Evolutionary conservation across 2,329 filamentous ascomycete genomes (phyloP).

Genomic region (Apiospora malaysiana): DNA sequence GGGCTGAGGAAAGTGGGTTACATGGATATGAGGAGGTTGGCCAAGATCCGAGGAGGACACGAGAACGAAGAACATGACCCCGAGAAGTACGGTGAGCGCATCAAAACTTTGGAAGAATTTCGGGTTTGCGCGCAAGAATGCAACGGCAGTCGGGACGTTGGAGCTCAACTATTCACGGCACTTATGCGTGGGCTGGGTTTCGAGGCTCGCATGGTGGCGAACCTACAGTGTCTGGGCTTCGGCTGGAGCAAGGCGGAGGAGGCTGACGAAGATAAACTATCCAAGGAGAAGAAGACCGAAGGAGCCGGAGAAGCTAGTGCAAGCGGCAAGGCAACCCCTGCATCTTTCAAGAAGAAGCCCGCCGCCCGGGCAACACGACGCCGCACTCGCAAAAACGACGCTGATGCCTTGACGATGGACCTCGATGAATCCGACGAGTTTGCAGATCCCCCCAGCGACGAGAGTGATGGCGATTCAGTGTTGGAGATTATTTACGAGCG

Average conservation of each 20-base stretch:
- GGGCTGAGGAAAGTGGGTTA: conserved; percentile 91
- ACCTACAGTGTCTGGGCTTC: conserved; percentile 84
- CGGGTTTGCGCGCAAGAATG: conserved; percentile 71
- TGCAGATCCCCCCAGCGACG: conserved; percentile 53
- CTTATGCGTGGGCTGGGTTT: conserved; percentile 80
- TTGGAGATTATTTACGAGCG: conserved; percentile 56
- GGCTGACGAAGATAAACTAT: conserved; percentile 60
- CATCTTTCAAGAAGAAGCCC: conserved; percentile 25
- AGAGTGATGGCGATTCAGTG: conserved; percentile 65
- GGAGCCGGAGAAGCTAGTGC: conserved; percentile 26
- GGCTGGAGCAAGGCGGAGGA: conserved; percentile 90
- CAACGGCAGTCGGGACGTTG: conserved; percentile 84
- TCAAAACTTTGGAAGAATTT: conserved; percentile 72
- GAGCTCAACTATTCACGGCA: conserved; percentile 88
- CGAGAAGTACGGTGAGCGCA: conserved; percentile 75
- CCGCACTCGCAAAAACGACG: conserved; percentile 34
- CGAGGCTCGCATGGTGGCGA: conserved; percentile 83
- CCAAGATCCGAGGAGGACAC: conserved; percentile 75
- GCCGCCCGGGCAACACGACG: conserved; percentile 32
- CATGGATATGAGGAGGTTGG: conserved; percentile 75
- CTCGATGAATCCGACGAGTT: conserved; percentile 53
- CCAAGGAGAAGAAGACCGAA: conserved; percentile 25
- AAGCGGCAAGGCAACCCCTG: conserved; percentile 46
- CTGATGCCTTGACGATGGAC: conserved; percentile 35
- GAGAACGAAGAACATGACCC: conserved; percentile 66